These are phyloP conservation scores for Rhodamnia argentea DNA, from an alignment of 345 rosid genomes.

Conservation along the genomic window DNA sequence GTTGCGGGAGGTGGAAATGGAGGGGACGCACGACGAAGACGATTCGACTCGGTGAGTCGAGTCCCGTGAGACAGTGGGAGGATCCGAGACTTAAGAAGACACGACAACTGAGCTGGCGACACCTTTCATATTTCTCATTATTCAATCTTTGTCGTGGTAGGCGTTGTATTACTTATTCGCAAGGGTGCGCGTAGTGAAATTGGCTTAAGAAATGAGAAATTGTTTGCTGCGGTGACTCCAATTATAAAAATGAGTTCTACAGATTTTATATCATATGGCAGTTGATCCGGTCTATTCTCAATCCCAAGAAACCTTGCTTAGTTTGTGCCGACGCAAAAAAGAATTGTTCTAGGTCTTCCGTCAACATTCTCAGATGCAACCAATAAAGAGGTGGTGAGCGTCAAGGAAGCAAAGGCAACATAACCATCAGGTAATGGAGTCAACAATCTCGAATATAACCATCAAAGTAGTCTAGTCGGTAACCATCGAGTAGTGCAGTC, in stretches of 20 bases:
- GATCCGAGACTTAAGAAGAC: not conserved
- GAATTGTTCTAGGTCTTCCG: not conserved
- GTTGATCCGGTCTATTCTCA: not conserved
- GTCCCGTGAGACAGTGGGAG: not conserved
- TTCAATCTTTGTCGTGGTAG: not conserved
- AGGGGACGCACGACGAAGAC: not conserved
- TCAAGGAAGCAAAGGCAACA: not conserved
- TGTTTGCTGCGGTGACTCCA: not conserved
- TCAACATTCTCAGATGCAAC: not conserved
- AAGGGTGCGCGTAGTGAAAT: not conserved
- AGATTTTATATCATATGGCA: not conserved
- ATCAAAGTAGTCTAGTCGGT: not conserved
- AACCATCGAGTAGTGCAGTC: not conserved
- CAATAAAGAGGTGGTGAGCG: fast-evolving
- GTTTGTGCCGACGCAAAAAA: not conserved
- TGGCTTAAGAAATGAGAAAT: not conserved
- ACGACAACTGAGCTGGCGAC: not conserved
- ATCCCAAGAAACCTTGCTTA: not conserved
- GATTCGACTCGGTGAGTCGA: not conserved
- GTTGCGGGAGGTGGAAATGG: not conserved
- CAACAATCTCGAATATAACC: not conserved
- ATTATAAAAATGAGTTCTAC: not conserved
- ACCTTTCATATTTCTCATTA: not conserved
- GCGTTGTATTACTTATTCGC: not conserved
- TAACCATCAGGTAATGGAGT: not conserved